A percentile compares a stretch with the other conserved stretches of the same genome.
Evolutionary conservation across 2,329 filamentous ascomycete genomes (phyloP).

Genomic region (Neonectria sp.): DNA sequence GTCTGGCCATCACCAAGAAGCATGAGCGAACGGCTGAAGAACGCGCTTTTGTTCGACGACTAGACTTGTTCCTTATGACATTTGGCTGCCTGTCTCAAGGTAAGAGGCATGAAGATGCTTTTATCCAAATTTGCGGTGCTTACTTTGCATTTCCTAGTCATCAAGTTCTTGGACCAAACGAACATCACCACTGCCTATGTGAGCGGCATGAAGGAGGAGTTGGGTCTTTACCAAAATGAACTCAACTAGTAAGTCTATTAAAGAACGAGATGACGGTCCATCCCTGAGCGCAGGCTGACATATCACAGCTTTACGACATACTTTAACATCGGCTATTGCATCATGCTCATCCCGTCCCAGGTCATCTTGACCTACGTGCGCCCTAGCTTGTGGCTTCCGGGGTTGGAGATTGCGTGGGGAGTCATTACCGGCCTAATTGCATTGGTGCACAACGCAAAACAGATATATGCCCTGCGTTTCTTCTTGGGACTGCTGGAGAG

Average conservation of each 20-base stretch:
- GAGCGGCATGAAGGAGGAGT: conserved; percentile 25
- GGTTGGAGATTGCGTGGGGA: conserved; percentile 51
- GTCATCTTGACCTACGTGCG: conserved; percentile 56
- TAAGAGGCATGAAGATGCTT: not conserved
- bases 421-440: conserved; percentile 49
- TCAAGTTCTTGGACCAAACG: conserved; percentile 23
- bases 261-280: not conserved
- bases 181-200: conserved; percentile 26
- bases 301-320: conserved; percentile 54
- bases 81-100: conserved; percentile 27
- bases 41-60: conserved; percentile 13
- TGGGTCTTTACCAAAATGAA: conserved; percentile 41
- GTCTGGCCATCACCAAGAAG: conserved; percentile 23
- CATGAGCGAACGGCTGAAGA: conserved; percentile 23
- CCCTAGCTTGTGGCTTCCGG: conserved; percentile 56
- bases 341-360: conserved; percentile 58
- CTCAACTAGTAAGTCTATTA: conserved; percentile 18
- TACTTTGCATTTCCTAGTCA: not conserved
- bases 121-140: not conserved
- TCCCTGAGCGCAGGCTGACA: not conserved
- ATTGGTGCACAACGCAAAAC: conserved; percentile 52
- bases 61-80: conserved; percentile 27
- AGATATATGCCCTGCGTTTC: conserved; percentile 56
- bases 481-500: conserved; percentile 56
- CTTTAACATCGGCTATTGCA: conserved; percentile 73